A percentile compares a stretch with the other conserved stretches of the same genome.
Conservation (phyloP, 2,329 filamentous ascomycete genomes). For the Escovopsis sp. region DNA sequence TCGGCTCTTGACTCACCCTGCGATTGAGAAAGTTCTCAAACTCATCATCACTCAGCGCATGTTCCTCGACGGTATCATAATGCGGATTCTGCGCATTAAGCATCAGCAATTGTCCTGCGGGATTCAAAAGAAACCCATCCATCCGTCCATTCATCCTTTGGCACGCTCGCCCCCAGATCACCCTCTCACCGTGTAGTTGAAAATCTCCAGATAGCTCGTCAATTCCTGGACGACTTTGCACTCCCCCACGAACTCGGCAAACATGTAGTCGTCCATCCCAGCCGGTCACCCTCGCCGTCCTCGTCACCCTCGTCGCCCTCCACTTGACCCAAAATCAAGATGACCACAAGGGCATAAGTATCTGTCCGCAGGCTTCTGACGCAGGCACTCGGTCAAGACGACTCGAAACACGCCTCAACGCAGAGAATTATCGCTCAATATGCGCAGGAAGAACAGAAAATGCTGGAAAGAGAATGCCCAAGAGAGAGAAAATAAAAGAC, state of each 20-base stretch:
- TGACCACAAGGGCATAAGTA: no score
- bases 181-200: slow-evolving; percentile 40
- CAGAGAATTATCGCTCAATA: background rate
- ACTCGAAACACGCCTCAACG: no score
- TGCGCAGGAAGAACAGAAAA: background rate
- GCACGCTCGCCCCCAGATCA: no score
- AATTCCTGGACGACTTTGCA: slow-evolving; percentile 35
- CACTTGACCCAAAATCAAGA: no score
- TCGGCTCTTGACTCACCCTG: slow-evolving; percentile 26
- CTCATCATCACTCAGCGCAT: slow-evolving; percentile 36
- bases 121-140: background rate
- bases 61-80: slow-evolving; percentile 35
- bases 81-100: slow-evolving; percentile 28
- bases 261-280: slow-evolving; percentile 46
- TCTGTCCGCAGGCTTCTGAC: no score
- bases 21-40: slow-evolving; percentile 42
- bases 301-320: background rate
- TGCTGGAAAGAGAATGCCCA: background rate
- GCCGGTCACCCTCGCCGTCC: background rate
- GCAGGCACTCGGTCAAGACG: no score
- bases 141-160: background rate
- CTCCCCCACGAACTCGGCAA: slow-evolving; percentile 30
- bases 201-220: slow-evolving; percentile 42
- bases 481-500: background rate
- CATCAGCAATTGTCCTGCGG: background rate